A percentile compares a stretch with the other conserved stretches of the same genome.
phyloP scores from a whole-genome alignment of 2,329 filamentous ascomycete species.

The Helotiales sp. region DNA sequence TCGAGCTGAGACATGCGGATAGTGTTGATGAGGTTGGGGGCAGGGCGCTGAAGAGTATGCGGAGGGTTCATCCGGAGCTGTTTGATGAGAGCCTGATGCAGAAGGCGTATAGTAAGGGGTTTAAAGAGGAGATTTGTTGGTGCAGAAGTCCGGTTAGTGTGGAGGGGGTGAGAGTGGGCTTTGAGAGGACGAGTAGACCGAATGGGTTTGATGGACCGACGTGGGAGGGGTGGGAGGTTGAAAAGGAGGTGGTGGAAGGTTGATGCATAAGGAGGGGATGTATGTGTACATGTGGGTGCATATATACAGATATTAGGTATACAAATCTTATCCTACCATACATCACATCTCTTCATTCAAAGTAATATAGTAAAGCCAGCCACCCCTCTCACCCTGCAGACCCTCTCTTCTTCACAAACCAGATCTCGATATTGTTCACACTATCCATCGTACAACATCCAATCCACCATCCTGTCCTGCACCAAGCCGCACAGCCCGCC shows the following conservation, averaged over 20 bases:
- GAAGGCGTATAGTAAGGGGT: conserved; percentile 37
- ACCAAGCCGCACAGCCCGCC: background rate
- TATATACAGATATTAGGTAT: background rate
- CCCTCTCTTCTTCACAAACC: background rate
- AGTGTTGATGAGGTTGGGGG: conserved; percentile 42
- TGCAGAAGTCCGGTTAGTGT: conserved; percentile 39
- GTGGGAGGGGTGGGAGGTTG: conserved; percentile 47
- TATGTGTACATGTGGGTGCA: background rate
- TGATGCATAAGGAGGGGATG: conserved; percentile 14
- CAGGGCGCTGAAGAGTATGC: conserved; percentile 39
- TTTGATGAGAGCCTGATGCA: conserved; percentile 42
- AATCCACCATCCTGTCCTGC: background rate
- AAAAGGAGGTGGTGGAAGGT: conserved; percentile 35
- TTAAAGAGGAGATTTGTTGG: conserved; percentile 40
- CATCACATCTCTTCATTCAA: background rate
- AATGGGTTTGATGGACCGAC: conserved; percentile 56
- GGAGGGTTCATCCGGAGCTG: conserved; percentile 38
- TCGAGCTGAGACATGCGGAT: conserved; percentile 39
- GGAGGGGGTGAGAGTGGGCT: conserved; percentile 40
- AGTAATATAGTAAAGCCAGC: background rate
- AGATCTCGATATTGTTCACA: background rate
- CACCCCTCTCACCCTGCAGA: background rate
- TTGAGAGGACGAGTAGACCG: conserved; percentile 46
- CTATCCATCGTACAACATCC: background rate
- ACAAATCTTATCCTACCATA: background rate